Conservation (phyloP, 1,284 basidiomycete genomes). For the Cryptococcus floricola region DNA sequence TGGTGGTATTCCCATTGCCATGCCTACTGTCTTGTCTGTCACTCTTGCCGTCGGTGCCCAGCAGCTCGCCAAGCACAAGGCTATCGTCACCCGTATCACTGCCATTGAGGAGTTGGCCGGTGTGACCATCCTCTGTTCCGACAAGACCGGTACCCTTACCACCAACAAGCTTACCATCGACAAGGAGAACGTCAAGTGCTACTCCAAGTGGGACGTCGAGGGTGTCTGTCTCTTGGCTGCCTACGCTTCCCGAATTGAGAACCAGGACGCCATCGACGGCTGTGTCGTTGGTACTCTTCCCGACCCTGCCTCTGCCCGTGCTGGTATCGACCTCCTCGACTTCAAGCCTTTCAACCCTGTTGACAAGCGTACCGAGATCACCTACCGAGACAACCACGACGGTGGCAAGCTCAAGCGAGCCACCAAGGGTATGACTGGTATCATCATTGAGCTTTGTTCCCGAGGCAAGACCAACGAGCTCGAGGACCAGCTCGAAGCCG, state of each 20-base stretch:
- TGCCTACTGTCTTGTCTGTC: constrained; percentile 94
- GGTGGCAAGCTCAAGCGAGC: constrained; percentile 94
- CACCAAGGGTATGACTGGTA: constrained; percentile 99
- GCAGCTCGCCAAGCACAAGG: constrained; percentile 97
- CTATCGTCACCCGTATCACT: constrained; percentile 96
- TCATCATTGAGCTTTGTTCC: constrained; percentile 90
- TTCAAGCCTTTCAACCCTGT: constrained; percentile 99
- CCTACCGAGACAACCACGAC: constrained; percentile 81
- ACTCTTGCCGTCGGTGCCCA: constrained; percentile 96
- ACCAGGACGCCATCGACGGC: constrained; percentile 94
- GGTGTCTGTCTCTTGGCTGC: constrained; percentile 90
- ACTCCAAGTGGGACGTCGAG: constrained; percentile 80
- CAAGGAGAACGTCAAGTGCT: constrained; percentile 84
- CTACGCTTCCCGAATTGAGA: constrained; percentile 95
- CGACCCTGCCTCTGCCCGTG: constrained; percentile 69
- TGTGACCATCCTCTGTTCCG: constrained; percentile 94
- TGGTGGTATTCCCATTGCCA: constrained; percentile 97
- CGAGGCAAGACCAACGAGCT: constrained; percentile 92
- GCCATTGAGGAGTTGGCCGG: constrained; percentile 96
- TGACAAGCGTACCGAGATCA: constrained; percentile 98
- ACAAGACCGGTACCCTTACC: constrained; percentile 95
- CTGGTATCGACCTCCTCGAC: constrained; percentile 90
- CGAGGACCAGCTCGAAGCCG: constrained; percentile 85
- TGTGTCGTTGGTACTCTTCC: constrained; percentile 80
- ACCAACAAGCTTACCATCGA: constrained; percentile 99